Base-by-base conservation (phyloP, 805 yeast genomes). In the Candida hungchunana region DNA sequence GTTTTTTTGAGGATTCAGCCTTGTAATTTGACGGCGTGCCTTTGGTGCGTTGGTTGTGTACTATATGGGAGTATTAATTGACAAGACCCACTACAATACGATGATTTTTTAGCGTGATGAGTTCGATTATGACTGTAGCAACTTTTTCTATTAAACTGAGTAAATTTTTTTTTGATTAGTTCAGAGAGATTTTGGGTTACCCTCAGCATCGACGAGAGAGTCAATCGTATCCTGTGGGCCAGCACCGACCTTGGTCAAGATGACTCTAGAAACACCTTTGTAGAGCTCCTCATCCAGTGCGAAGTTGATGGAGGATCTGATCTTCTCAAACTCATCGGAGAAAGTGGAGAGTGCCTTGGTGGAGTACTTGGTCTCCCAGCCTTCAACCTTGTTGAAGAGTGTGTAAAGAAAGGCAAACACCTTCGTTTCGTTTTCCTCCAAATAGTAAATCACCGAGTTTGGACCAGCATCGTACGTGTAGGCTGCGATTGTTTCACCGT, bases 381-480 rank as follows among this genome's bases (percentile, higher is more conserved):
- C 95, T 9, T 67, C 63, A 32, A 82, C 75, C 32, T 70, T 53
- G 32, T 62, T 60, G 53, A 87, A 79, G 45, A 75, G 69, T 38
- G 69, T 66, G 60, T 79, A 66, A 40, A 93, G 64, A 46, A 85
- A 69, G 4, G 88, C 80, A 49, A 90, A 71, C 6, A 93, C 79
- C 43, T 67, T 69, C n/a, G 63, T 50, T 62, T 88, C 96, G 62
- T 90, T 75, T 53, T 78, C 69, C 47, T 73, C 73, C 56, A 81
- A 78, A 58, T 93, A 93, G 66, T 93, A 93, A 43, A 93, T 74
- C 29, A 93, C 99, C 15, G 97, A 96, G 63, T 93, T 93, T 62
- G 99, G 98, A 57, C 99, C 99, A 21, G 99, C 99, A 62, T 93
- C 99, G 56, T 83, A 93, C 2, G 99, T 93, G 63, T 93, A 93